Evolutionary conservation across 1,139 yeast species (phyloP).

Genomic region (Saccharomycopsis crataegensis): DNA sequence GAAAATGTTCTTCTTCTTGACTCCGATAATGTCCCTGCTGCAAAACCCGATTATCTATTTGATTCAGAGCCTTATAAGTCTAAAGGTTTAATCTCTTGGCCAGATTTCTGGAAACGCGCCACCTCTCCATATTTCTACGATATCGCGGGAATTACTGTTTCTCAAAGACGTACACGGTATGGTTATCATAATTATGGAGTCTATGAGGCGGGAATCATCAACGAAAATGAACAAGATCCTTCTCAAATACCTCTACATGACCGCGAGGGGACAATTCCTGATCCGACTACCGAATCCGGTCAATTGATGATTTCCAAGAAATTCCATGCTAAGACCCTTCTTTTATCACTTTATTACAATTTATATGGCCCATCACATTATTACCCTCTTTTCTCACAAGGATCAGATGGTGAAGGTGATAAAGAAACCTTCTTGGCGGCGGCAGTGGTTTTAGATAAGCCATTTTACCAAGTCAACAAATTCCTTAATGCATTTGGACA

Average conservation of each 20-base stretch:
- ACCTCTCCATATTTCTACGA: conserved; percentile 50
- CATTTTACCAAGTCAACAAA: conserved; percentile 62
- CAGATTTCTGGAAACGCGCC: conserved; percentile 61
- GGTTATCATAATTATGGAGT: conserved; percentile 27
- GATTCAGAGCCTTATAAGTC: conserved; percentile 44
- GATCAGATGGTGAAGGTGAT: conserved; percentile 85
- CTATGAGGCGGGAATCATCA: conserved; percentile 25
- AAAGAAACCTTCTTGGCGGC: conserved; percentile 85
- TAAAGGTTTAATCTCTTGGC: conserved; percentile 63
- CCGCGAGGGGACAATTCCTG: conserved; percentile 66
- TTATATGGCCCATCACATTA: conserved; percentile 70
- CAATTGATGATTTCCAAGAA: conserved; percentile 65
- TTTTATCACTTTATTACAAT: conserved; percentile 71
- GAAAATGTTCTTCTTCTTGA: conserved; percentile 71
- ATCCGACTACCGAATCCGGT: conserved; percentile 77
- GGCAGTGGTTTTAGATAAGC: conserved; percentile 51
- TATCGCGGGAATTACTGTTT: conserved; percentile 42
- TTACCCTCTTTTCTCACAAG: conserved; percentile 81
- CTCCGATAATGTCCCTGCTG: conserved; percentile 66
- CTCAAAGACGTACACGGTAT: conserved; percentile 35
- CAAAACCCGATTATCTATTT: conserved; percentile 48
- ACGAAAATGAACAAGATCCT: conserved; percentile 30
- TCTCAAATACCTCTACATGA: conserved; percentile 54
- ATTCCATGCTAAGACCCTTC: conserved; percentile 54
- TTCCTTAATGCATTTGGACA: conserved; percentile 50